These are phyloP conservation scores for Viola odorata DNA, from an alignment of 345 rosid species.

Conservation along the genomic window DNA sequence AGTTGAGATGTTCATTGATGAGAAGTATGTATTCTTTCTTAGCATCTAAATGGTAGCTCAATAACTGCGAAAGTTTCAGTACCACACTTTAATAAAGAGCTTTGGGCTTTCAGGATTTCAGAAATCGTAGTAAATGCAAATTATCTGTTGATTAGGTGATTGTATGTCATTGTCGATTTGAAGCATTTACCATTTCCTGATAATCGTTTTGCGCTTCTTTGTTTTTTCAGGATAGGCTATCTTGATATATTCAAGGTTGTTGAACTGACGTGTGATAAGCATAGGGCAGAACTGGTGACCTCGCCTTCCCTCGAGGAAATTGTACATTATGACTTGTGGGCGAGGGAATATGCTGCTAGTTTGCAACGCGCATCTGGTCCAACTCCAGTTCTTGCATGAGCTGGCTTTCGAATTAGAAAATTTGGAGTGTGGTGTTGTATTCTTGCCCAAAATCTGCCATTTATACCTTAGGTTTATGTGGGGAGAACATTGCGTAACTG, in stretches of 20 bases:
- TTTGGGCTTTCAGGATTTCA: neutral
- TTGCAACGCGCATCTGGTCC: slow-evolving; percentile 39
- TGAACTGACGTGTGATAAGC: slow-evolving; percentile 76
- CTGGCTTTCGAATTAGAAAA: neutral
- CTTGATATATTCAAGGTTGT: slow-evolving; percentile 90
- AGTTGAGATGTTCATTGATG: slow-evolving; percentile 74
- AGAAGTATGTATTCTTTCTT: slow-evolving; percentile 45
- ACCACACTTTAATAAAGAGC: neutral
- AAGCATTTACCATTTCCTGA: neutral
- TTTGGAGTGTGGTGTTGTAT: neutral
- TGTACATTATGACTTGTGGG: slow-evolving; percentile 86
- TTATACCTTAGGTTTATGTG: neutral
- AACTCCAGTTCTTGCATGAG: slow-evolving; percentile 42
- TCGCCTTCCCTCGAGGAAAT: slow-evolving; percentile 85
- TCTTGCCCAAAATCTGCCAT: slow-evolving; percentile 8
- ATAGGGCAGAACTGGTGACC: slow-evolving; percentile 57
- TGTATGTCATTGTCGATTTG: too few species aligned
- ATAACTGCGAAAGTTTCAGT: neutral
- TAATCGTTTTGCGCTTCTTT: neutral
- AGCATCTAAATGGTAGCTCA: neutral
- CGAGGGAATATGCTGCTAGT: slow-evolving; percentile 60
- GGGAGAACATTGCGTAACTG: slow-evolving; percentile 3
- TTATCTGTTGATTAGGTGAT: too few species aligned
- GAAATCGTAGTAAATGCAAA: too few species aligned
- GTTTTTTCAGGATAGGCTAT: slow-evolving; percentile 64